Conservation (phyloP, 129 eudicot genomes). For the Lactuca sativa region DNA sequence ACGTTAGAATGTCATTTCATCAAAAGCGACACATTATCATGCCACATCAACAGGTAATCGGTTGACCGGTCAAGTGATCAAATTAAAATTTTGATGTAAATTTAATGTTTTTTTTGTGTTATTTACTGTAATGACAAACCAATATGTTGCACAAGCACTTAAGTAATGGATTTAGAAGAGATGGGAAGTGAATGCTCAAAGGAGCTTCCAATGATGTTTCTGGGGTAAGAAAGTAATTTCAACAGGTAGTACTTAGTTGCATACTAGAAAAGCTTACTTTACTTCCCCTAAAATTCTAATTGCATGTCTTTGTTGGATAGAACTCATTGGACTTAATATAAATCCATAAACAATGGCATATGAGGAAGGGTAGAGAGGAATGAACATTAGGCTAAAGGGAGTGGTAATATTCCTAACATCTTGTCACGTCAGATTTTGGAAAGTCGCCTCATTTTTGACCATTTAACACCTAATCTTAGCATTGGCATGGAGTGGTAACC, state of each 20-base stretch:
- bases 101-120: too few species aligned
- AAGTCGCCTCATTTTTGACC: too few species aligned
- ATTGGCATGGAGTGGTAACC: too few species aligned
- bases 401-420: too few species aligned
- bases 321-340: constrained; percentile 10
- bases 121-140: neutral
- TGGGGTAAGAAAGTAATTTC: constrained; percentile 17
- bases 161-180: constrained; percentile 7
- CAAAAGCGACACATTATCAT: too few species aligned
- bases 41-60: too few species aligned
- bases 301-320: constrained; percentile 23
- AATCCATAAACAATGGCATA: neutral
- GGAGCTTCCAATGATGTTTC: neutral
- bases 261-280: constrained; percentile 3
- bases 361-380: neutral
- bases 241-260: neutral
- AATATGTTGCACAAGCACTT: constrained; percentile 2
- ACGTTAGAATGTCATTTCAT: too few species aligned
- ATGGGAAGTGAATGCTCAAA: constrained; percentile 1
- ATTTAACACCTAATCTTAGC: too few species aligned
- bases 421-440: too few species aligned
- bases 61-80: too few species aligned
- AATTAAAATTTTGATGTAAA: too few species aligned
- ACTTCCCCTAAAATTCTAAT: constrained; percentile 1
- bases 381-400: too few species aligned